Percentiles rank a stretch among this genome's conserved stretches.
Evolutionary conservation across 805 yeast species (phyloP).

Genomic region (Torulaspora quercuum): DNA sequence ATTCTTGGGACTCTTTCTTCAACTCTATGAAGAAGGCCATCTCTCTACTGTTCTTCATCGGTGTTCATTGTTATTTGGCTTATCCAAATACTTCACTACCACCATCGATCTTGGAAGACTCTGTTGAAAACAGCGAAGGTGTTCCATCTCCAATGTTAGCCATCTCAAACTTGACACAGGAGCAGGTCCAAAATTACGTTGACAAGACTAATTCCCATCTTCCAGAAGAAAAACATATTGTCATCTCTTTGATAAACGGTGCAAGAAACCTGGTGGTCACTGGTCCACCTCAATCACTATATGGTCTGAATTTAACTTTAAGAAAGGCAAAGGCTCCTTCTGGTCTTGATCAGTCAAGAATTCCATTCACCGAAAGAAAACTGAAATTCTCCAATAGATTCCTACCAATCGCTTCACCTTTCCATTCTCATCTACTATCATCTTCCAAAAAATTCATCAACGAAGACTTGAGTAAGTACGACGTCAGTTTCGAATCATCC

Average conservation of each 20-base stretch:
- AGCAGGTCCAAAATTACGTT: slow-evolving; percentile 74
- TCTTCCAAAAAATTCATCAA: slow-evolving; percentile 66
- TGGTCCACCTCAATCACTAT: slow-evolving; percentile 97
- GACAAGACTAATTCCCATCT: slow-evolving; percentile 88
- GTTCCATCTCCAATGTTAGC: slow-evolving; percentile 97
- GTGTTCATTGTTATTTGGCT: slow-evolving; percentile 83
- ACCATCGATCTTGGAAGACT: slow-evolving; percentile 88
- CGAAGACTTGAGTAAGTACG: slow-evolving; percentile 58
- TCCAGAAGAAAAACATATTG: slow-evolving; percentile 87
- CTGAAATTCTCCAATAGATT: slow-evolving; percentile 89
- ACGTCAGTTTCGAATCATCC: slow-evolving; percentile 51
- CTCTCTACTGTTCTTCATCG: slow-evolving; percentile 84
- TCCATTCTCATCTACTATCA: slow-evolving; percentile 84
- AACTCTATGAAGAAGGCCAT: slow-evolving; percentile 71
- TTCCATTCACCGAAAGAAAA: slow-evolving; percentile 92
- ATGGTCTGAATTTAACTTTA: slow-evolving; percentile 88
- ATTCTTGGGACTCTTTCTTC: slow-evolving; percentile 81
- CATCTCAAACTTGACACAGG: slow-evolving; percentile 77
- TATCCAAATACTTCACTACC: slow-evolving; percentile 94
- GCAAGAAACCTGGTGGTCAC: slow-evolving; percentile 92
- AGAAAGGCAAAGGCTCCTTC: slow-evolving; percentile 93
- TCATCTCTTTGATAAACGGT: slow-evolving; percentile 88
- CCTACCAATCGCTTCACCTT: slow-evolving; percentile 93
- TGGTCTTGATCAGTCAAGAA: slow-evolving; percentile 91
- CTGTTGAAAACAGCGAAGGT: slow-evolving; percentile 92